Conservation (phyloP, 768 basidiomycete species). For the Sporobolomyces roseus region DNA sequence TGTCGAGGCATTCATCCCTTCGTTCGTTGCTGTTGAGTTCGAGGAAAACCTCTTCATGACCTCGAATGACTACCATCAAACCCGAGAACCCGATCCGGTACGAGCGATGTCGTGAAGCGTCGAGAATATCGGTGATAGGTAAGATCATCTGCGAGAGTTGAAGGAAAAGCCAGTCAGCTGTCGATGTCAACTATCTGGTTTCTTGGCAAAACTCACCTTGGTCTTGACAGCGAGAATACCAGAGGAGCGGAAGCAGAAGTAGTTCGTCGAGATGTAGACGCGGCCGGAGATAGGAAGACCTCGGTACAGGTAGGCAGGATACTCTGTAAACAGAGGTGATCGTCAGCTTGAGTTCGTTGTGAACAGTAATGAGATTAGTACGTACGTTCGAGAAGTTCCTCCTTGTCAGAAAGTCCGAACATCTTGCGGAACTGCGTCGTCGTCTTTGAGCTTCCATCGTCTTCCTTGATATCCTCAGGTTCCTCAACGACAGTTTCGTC, state of each 20-base stretch:
- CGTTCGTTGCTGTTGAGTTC: conserved; percentile 81
- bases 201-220: conserved; percentile 55
- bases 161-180: background rate
- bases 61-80: conserved; percentile 81
- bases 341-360: background rate
- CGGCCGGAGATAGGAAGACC: conserved; percentile 83
- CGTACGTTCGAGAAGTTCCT: conserved; percentile 81
- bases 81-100: conserved; percentile 87
- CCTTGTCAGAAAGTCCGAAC: conserved; percentile 86
- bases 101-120: conserved; percentile 76
- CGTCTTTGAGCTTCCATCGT: conserved; percentile 52
- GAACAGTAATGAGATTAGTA: conserved; percentile 26
- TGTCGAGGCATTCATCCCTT: conserved; percentile 67
- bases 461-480: conserved; percentile 54
- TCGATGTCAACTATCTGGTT: background rate
- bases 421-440: conserved; percentile 61
- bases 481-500: conserved; percentile 57
- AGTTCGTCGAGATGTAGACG: conserved; percentile 84
- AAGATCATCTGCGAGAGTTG: conserved; percentile 72
- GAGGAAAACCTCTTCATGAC: conserved; percentile 96
- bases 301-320: conserved; percentile 83
- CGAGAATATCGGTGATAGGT: conserved; percentile 80
- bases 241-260: conserved; percentile 92
- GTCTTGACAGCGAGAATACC: conserved; percentile 72
- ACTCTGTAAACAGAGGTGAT: conserved; percentile 57